phyloP scores from a whole-genome alignment of 495 filamentous ascomycete genomes.

The Penicillium waksmanii region DNA sequence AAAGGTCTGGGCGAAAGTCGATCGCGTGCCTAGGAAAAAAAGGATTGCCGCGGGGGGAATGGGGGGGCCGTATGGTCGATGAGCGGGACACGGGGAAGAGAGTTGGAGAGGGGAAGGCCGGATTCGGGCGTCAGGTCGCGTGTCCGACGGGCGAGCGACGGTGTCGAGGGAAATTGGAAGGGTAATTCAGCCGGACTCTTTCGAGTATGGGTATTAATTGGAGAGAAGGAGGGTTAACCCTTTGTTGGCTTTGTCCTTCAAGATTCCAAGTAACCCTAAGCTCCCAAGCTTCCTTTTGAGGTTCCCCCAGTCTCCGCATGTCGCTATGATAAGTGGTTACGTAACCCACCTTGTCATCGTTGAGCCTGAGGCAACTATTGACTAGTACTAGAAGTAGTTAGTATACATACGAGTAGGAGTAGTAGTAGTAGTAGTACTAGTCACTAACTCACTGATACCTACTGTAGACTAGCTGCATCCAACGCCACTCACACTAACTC shows the following conservation, averaged over 20 bases:
- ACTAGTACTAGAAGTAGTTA: not conserved
- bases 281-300: not conserved
- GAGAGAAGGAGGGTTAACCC: not conserved
- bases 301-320: not conserved
- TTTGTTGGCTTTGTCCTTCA: not conserved
- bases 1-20: not conserved
- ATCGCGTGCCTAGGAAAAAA: not conserved
- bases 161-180: not conserved
- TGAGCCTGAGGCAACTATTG: not conserved
- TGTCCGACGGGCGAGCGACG: conserved; percentile 5
- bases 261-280: conserved; percentile 6
- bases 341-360: not conserved
- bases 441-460: too few species aligned
- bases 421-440: too few species aligned
- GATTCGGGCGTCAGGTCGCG: conserved; percentile 18
- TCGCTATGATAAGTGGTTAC: not conserved
- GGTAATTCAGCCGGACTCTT: not conserved
- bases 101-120: conserved; percentile 15
- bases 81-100: conserved; percentile 5
- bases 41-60: not conserved
- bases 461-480: too few species aligned
- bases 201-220: not conserved
- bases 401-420: too few species aligned
- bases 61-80: not conserved
- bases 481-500: not conserved